phyloP scores from a whole-genome alignment of 129 eudicot genomes.

The Rutidosis leptorrhynchoides region DNA sequence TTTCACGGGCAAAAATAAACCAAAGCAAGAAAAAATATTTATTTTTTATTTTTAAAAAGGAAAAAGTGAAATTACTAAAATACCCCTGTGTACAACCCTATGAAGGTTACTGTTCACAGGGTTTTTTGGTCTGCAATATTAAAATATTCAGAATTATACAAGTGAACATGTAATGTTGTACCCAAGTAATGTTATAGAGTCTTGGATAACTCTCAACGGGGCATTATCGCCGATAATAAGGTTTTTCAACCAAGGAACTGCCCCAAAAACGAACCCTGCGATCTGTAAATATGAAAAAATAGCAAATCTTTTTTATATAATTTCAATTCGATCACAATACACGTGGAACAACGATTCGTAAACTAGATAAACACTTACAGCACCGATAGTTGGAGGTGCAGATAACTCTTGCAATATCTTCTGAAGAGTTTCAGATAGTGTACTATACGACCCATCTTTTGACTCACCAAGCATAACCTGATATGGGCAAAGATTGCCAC shows the following conservation, averaged over 20 bases:
- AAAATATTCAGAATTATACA: background rate
- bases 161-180: slow-evolving; percentile 20
- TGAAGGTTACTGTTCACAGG: too few relatives aligned
- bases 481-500: background rate
- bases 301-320: slow-evolving; percentile 12
- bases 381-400: slow-evolving; percentile 89
- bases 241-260: slow-evolving; percentile 49
- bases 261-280: slow-evolving; percentile 60
- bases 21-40: too few relatives aligned
- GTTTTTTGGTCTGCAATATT: too few relatives aligned
- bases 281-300: slow-evolving; percentile 39
- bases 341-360: background rate
- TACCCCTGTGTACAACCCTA: too few relatives aligned
- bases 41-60: too few relatives aligned
- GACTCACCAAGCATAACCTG: background rate
- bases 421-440: slow-evolving; percentile 32
- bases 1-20: too few relatives aligned
- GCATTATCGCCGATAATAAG: slow-evolving; percentile 70
- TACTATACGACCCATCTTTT: slow-evolving; percentile 30
- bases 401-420: slow-evolving; percentile 57
- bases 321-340: background rate
- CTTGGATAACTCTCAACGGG: slow-evolving; percentile 69
- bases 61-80: too few relatives aligned
- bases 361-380: slow-evolving; percentile 45
- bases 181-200: slow-evolving; percentile 73